Base-by-base conservation (phyloP, 148 eudicot genomes). In the Pharnaceum exiguum region DNA sequence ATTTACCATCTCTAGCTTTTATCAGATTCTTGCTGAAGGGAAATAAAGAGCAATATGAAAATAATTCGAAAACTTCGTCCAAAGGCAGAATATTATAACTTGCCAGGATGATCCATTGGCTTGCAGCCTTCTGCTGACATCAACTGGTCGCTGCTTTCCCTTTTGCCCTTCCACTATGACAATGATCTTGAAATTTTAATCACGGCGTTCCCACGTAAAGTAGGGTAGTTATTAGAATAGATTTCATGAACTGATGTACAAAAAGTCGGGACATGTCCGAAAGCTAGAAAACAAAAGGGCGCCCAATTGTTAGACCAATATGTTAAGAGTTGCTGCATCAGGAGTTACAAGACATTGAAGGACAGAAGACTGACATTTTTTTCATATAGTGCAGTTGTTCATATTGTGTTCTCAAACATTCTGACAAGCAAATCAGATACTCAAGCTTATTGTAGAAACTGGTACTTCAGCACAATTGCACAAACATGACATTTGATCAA, bases 1-100 rank as follows among this genome's bases (percentile, higher is more conserved):
- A 36, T 59, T 35, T 70, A 40, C 37, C 32, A 17, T 42, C 46
- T 61, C 57, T n/a, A n/a, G n/a, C n/a, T 67, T 77, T 57, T 42
- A 54, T 62, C 39, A 43, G 55, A 40, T 61, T 60, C 55, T 60
- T 63, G 67, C 68, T 51, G 12, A 67, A 71, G 71, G 65, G 55
- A 62, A 50, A 42, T 23, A 17, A 29, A 18, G 51, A 30, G 32
- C 15, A 50, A 60, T 33, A 51, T 30, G 42, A 43, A 60, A 64
- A 46, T 55, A 65, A 61, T 66, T 55, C 47, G 59, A 49, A 71
- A 64, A 64, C 62, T 60, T 55, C 29, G 49, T 45, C 30, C 30
- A 22, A 51, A n/a, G 12, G 32, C 51, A 60, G 66, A 66, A 54
- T 60, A 60, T 51, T 62, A 62, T 62, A 48, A 55, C 74, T 69